These are phyloP conservation scores for Oidium heveae DNA, from an alignment of 2,329 filamentous ascomycete species.

Conservation along the genomic window DNA sequence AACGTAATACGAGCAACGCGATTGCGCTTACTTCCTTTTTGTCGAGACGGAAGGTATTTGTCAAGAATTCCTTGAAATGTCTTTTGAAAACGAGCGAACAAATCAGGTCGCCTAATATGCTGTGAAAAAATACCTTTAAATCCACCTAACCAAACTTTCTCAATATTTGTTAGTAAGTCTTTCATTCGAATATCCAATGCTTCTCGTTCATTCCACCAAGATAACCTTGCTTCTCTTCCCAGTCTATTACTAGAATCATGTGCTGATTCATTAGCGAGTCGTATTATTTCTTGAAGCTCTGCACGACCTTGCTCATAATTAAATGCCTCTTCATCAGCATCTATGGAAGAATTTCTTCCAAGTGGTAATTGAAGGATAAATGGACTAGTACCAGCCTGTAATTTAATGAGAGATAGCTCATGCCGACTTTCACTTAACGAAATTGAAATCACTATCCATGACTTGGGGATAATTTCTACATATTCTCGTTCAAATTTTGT, in stretches of 20 bases:
- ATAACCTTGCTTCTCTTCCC: constrained; percentile 47
- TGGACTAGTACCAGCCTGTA: constrained; percentile 48
- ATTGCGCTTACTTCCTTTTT: constrained; percentile 29
- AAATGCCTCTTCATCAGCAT: constrained; percentile 58
- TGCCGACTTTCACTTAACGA: constrained; percentile 58
- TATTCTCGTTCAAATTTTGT: constrained; percentile 52
- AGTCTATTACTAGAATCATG: constrained; percentile 48
- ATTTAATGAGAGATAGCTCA: constrained; percentile 73
- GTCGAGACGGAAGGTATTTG: constrained; percentile 64
- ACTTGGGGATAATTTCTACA: constrained; percentile 57
- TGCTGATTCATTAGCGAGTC: constrained; percentile 58
- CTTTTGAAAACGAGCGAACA: constrained; percentile 51
- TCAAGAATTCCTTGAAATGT: constrained; percentile 58
- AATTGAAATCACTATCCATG: constrained; percentile 71
- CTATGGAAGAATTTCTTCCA: constrained; percentile 55
- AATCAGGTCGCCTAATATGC: constrained; percentile 31
- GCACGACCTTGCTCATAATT: constrained; percentile 55
- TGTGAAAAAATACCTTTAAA: constrained; percentile 88
- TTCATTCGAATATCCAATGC: constrained; percentile 52
- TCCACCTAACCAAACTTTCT: constrained; percentile 82
- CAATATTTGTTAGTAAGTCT: constrained; percentile 60
- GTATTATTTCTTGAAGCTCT: constrained; percentile 64
- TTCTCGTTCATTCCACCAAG: constrained; percentile 79
- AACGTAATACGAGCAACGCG: constrained; percentile 21
- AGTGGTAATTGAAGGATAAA: constrained; percentile 75